A percentile compares a stretch with the other conserved stretches of the same genome.
These are phyloP conservation scores for Penicillium cosmopolitanum DNA, from an alignment of 495 filamentous ascomycete genomes.

Conservation along the genomic window DNA sequence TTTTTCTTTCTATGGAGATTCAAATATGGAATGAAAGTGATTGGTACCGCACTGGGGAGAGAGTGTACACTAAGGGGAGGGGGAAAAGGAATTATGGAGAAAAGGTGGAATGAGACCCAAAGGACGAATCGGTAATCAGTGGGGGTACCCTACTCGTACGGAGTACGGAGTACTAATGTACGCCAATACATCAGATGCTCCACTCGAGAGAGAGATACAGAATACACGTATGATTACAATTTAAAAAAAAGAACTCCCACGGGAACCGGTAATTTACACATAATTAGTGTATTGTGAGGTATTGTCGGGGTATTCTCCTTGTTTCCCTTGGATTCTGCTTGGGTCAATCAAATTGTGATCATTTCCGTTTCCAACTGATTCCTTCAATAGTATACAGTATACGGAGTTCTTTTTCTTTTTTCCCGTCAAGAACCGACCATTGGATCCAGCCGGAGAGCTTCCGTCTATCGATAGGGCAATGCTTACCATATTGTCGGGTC, in stretches of 20 bases:
- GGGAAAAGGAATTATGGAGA: constrained; percentile 6
- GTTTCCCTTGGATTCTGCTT: not conserved
- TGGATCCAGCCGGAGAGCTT: constrained; percentile 24
- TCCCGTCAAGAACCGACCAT: not conserved
- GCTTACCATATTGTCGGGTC: constrained; percentile 18
- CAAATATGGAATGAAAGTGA: constrained; percentile 23
- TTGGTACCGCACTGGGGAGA: too few species aligned
- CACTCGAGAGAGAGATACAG: too few species aligned
- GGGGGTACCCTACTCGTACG: too few species aligned
- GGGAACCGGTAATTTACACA: constrained; percentile 17
- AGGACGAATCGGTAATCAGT: not conserved
- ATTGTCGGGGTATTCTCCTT: constrained; percentile 9
- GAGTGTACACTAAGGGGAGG: constrained; percentile 10
- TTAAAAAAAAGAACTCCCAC: not conserved
- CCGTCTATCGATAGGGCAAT: constrained; percentile 20
- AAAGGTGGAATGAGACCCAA: constrained; percentile 2
- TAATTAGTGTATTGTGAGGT: not conserved
- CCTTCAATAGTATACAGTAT: not conserved
- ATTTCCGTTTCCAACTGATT: too few species aligned
- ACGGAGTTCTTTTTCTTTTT: not conserved
- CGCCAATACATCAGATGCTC: too few species aligned
- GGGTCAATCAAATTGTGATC: too few species aligned
- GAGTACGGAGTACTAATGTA: too few species aligned
- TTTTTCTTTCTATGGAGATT: constrained; percentile 12
- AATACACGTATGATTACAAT: too few species aligned